Percentiles rank a stretch among this genome's conserved stretches.
These are phyloP conservation scores for Juncus effusus DNA, from an alignment of 176 grass and related monocot species.

Conservation along the genomic window DNA sequence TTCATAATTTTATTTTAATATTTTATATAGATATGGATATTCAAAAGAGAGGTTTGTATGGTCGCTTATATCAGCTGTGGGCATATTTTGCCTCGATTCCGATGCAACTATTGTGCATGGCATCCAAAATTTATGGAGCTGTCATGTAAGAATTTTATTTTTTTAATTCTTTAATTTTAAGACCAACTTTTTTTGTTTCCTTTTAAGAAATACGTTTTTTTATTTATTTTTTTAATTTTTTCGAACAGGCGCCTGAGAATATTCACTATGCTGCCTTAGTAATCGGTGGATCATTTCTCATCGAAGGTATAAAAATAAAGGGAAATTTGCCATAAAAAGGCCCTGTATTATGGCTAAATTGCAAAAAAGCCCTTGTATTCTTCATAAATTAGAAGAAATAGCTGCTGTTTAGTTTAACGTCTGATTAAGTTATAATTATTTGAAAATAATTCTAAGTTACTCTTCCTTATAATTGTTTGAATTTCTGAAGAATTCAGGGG, in stretches of 20 bases:
- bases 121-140: slow-evolving; percentile 90
- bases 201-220: not conserved
- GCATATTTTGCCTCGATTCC: slow-evolving; percentile 95
- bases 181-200: not conserved
- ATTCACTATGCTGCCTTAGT: slow-evolving; percentile 93
- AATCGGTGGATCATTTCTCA: slow-evolving; percentile 85
- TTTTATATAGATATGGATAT: slow-evolving; percentile 83
- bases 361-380: too few species aligned
- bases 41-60: slow-evolving; percentile 99
- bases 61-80: slow-evolving; percentile 98
- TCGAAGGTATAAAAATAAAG: slow-evolving; percentile 60
- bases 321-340: too few species aligned
- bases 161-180: slow-evolving; percentile 26
- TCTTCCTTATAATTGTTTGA: too few species aligned
- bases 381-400: too few species aligned
- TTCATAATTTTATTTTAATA: slow-evolving; percentile 22
- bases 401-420: too few species aligned
- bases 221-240: slow-evolving; percentile 23
- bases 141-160: too few species aligned
- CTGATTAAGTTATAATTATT: too few species aligned
- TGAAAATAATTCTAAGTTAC: too few species aligned
- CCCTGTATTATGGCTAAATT: too few species aligned
- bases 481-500: too few species aligned
- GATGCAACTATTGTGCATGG: slow-evolving; percentile 95
- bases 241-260: slow-evolving; percentile 71